Percentiles rank a stretch among this genome's conserved stretches.
These are phyloP conservation scores for Mycena crocata DNA, from an alignment of 768 basidiomycete genomes.

Conservation along the genomic window DNA sequence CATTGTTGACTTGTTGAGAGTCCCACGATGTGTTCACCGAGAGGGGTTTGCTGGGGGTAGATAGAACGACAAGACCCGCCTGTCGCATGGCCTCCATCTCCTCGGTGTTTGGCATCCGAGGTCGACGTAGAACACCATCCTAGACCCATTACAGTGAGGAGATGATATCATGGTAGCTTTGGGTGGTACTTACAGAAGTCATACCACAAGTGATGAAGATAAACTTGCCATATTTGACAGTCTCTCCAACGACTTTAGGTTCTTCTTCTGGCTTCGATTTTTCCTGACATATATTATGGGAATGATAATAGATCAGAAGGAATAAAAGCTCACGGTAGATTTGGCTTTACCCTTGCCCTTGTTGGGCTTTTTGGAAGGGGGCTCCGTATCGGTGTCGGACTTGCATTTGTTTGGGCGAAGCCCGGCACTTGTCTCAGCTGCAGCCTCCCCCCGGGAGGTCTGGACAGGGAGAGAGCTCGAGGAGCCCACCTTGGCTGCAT, in stretches of 20 bases:
- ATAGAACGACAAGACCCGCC: not conserved
- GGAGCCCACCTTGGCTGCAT: not conserved
- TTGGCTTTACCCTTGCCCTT: not conserved
- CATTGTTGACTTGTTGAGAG: not conserved
- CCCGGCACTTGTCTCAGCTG: slow-evolving; percentile 8
- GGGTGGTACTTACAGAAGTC: not conserved
- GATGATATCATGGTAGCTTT: not conserved
- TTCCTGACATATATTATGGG: not conserved
- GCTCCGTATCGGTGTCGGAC: not conserved
- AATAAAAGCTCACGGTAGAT: not conserved
- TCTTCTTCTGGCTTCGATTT: not conserved
- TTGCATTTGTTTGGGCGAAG: slow-evolving; percentile 10
- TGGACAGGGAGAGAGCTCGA: not conserved
- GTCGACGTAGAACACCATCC: not conserved
- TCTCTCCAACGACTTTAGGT: not conserved
- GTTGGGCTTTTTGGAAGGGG: not conserved
- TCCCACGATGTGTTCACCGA: not conserved
- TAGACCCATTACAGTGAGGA: not conserved
- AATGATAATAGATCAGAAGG: no score
- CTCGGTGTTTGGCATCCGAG: not conserved
- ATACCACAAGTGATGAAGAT: slow-evolving; percentile 5
- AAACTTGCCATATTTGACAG: slow-evolving; percentile 3
- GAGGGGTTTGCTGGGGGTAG: not conserved
- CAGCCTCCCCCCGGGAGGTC: slow-evolving; percentile 15
- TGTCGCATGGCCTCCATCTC: not conserved